phyloP scores from a whole-genome alignment of 306 rosid genomes.

The Comarum palustre region DNA sequence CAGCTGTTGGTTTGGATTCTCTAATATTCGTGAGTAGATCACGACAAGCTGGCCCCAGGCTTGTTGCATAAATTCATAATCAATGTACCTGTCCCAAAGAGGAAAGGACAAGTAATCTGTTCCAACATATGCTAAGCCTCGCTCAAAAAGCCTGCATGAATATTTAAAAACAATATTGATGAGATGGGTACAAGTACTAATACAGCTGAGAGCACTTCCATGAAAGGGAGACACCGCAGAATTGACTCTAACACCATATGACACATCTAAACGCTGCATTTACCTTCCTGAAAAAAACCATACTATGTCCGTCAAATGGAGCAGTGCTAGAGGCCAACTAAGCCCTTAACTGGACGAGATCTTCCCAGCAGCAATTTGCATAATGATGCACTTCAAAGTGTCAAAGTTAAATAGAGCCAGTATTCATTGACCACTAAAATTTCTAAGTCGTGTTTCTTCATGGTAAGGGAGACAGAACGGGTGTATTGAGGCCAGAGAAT shows the following conservation, averaged over 20 bases:
- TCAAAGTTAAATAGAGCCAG: slow-evolving; percentile 74
- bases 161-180: slow-evolving; percentile 27
- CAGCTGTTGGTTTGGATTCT: slow-evolving; percentile 91
- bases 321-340: slow-evolving; percentile 99
- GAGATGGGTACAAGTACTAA: slow-evolving; percentile 31
- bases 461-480: slow-evolving; percentile 33
- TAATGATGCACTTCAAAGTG: slow-evolving; percentile 85
- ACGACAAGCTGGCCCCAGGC: slow-evolving; percentile 90
- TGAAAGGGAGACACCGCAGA: slow-evolving; percentile 64
- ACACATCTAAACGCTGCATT: slow-evolving; percentile 97
- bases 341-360: slow-evolving; percentile 95
- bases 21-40: slow-evolving; percentile 84
- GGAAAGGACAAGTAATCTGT: slow-evolving; percentile 91
- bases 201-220: slow-evolving; percentile 48
- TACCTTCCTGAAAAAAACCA: slow-evolving; percentile 98
- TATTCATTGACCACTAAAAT: slow-evolving; percentile 51
- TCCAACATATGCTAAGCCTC: slow-evolving; percentile 94
- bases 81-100: slow-evolving; percentile 97
- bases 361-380: slow-evolving; percentile 99
- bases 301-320: slow-evolving; percentile 89
- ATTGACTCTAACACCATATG: slow-evolving; percentile 87
- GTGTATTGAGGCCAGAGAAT: slow-evolving; percentile 21
- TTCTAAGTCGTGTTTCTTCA: slow-evolving; percentile 45
- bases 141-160: slow-evolving; percentile 90
- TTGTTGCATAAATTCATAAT: slow-evolving; percentile 94